A percentile compares a stretch with the other conserved stretches of the same genome.
phyloP scores from a whole-genome alignment of 495 filamentous ascomycete species.

The Tuber aestivum region DNA sequence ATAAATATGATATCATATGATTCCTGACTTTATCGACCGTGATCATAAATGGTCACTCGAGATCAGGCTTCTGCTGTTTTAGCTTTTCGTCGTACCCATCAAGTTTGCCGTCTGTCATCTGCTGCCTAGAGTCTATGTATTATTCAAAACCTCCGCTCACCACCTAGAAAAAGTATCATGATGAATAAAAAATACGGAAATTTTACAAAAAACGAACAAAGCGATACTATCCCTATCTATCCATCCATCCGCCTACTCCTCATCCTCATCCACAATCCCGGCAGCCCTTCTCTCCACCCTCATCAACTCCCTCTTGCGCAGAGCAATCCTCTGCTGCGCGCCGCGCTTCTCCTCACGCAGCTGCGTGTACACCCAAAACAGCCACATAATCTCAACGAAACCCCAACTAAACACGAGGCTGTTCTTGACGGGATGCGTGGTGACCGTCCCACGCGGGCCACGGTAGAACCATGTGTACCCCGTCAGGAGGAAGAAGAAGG shows the following conservation, averaged over 20 bases:
- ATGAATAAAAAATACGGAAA: neutral
- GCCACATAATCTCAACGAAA: conserved; percentile 35
- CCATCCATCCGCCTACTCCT: neutral
- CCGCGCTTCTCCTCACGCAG: conserved; percentile 35
- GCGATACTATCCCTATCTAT: neutral
- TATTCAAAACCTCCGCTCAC: neutral
- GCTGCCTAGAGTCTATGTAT: neutral
- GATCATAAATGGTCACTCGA: neutral
- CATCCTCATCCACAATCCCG: conserved; percentile 1
- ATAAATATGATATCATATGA: neutral
- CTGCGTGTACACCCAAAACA: conserved; percentile 42
- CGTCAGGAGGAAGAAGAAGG: conserved; percentile 39
- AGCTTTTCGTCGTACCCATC: neutral
- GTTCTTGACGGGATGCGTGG: conserved; percentile 28
- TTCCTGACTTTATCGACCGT: neutral
- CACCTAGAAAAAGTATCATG: neutral
- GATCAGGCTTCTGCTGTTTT: neutral
- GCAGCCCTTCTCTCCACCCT: conserved; percentile 7
- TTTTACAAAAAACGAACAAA: neutral
- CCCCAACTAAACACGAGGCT: conserved; percentile 38
- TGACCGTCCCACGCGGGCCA: conserved; percentile 22
- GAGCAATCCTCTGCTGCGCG: conserved; percentile 27
- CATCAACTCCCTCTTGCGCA: conserved; percentile 18
- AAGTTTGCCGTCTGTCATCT: neutral
- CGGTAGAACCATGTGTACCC: conserved; percentile 35